Base-by-base conservation (phyloP, 169 alveolate species). In the Fabrea salina region DNA sequence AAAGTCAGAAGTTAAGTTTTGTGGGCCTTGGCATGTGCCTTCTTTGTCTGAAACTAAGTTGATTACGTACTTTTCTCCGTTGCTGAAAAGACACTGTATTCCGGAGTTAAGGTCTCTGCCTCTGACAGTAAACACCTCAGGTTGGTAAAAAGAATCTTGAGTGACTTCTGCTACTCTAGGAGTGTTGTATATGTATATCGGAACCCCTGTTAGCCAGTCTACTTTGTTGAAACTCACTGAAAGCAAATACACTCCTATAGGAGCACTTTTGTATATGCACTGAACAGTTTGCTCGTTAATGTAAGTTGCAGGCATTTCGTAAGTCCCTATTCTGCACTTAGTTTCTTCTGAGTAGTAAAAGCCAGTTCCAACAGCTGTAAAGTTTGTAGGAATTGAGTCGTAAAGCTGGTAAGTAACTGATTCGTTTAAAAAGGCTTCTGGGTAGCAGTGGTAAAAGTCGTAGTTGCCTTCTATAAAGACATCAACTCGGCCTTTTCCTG, bases 321-420 rank as follows among this genome's bases (percentile, higher is more conserved):
- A 37, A 37, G 22, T 8, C 0, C 75, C 75, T 5, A 64, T 19
- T 5, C 43, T 8, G n/a, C 75, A 64, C 2, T 51, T 39, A 64
- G 16, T 32, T 13, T 32, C 37, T 19, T 8, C 35, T 6, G 43
- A 58, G 16, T 6, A 58, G n/a, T 22, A 64, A 33, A 64, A 64
- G 41, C 41, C 41, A 37, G 75, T 32, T n/a, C 75, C 75, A 4
- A 35, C 41, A 19, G 41, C 30, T 64, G 75, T 32, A 19, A 64
- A 16, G 41, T 64, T 64, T 30, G 16, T 16, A 37, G 75, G 75
- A 37, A 25, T 35, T 35, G 75, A 64, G 16, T 30, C 16, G 54
- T 64, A 64, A 5, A 37, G n/a, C n/a, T 7, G 19, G 56, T 64
- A 16, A 37, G 8, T 33, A 64, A 33, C 3, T 64, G 30, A 37